Base-by-base conservation (phyloP, 768 basidiomycete species). In the Tulasnella sp. region DNA sequence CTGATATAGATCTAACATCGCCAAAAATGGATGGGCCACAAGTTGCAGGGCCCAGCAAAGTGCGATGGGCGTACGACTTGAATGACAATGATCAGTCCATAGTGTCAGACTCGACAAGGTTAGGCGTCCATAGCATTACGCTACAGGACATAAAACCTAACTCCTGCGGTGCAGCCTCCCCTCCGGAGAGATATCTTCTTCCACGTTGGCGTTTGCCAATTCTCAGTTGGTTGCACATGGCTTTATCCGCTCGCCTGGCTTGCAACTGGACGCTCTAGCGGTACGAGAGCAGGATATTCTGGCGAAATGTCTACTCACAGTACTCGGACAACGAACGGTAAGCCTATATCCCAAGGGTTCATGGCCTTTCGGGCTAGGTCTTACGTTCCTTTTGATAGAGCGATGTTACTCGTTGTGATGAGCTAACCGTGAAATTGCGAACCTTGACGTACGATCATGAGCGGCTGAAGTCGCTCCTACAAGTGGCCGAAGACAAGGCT, bases 371-470 rank as follows among this genome's bases (percentile, higher is more conserved):
- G 59, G 29, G 10, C 51, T 15, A 25, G 15, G 41, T 48, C 31
- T 19, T 8, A 50, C 27, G 1, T 21, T 15, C 34, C 34, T 38
- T 38, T 38, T 5, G 15, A 38, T 68, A 82, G 81, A 75, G 83
- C 66, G 90, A 92, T 68, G 85, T 91, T 81, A 73, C 78, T 9
- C 75, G 81, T n/a, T 81, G 84, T 34, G 90, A 92, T 66, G 81
- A 86, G 10, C 65, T 91, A 4, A 78, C 81, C 0, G 82, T 85
- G 0, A 87, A 87, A 65, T 69, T 86, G 17, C 77, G 87, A 22
- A 90, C 86, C 1, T 73, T 91, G 1, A 78, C 80, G 2, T 92
- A 92, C 61, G 90, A 92, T 64, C 76, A 88, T 60, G 87, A 90
- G 66, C 78, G 90, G 11, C 74, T 91, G 61, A 71, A 72, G 31